These are phyloP conservation scores for Kodamaea ohmeri DNA, from an alignment of 1,139 yeast genomes.

Conservation along the genomic window DNA sequence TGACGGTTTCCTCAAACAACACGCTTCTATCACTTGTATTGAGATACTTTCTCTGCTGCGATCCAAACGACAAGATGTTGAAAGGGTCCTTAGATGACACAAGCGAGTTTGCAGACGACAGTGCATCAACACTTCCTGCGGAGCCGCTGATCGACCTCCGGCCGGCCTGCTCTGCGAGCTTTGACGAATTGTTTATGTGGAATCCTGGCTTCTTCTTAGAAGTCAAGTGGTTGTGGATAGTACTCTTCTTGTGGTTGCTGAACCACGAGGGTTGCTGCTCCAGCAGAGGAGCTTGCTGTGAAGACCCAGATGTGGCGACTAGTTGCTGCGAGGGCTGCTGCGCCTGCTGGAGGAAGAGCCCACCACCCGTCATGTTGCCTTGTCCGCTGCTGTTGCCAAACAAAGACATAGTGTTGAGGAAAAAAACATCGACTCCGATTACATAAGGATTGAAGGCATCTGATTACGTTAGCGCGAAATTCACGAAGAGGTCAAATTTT, in stretches of 20 bases:
- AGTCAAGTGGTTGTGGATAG: slow-evolving; percentile 55
- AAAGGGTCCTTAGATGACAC: slow-evolving; percentile 27
- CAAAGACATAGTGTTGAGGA: slow-evolving; percentile 1
- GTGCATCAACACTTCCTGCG: slow-evolving; percentile 8
- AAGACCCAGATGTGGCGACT: not conserved
- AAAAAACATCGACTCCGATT: slow-evolving; percentile 1
- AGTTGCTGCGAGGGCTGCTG: slow-evolving; percentile 4
- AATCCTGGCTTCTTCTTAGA: slow-evolving; percentile 45
- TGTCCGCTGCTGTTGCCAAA: slow-evolving; percentile 3
- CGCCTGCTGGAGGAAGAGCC: slow-evolving; percentile 3
- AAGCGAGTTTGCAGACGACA: slow-evolving; percentile 12
- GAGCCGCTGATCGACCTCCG: slow-evolving; percentile 9
- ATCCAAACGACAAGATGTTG: slow-evolving; percentile 42
- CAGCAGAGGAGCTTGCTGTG: slow-evolving; percentile 5
- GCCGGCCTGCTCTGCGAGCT: slow-evolving; percentile 8
- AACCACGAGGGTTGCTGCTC: slow-evolving; percentile 46
- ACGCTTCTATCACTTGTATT: slow-evolving; percentile 11
- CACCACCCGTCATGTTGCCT: not conserved
- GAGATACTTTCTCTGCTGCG: slow-evolving; percentile 24
- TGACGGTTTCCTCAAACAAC: slow-evolving; percentile 9
- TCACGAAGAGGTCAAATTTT: slow-evolving; percentile 1
- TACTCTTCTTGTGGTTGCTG: slow-evolving; percentile 53
- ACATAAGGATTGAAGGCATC: not conserved
- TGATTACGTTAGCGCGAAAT: slow-evolving; percentile 1
- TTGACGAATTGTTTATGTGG: slow-evolving; percentile 25